phyloP scores from a whole-genome alignment of 225 moss, liverwort and hornwort species.

The Lunularia cruciata region DNA sequence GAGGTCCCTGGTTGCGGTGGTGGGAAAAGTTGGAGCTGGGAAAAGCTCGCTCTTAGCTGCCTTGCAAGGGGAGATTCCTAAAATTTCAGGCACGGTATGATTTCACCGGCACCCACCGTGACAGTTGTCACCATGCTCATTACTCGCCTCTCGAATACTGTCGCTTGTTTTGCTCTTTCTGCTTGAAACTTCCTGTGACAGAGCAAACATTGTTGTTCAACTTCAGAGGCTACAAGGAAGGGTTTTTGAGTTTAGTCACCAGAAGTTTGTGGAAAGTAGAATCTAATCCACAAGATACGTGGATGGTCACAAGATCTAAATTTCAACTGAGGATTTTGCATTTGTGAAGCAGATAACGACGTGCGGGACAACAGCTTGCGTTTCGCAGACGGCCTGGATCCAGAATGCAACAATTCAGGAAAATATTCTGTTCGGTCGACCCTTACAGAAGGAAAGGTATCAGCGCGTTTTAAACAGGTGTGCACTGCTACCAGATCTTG shows the following conservation, averaged over 20 bases:
- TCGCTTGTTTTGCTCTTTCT: too few species aligned
- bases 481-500: conserved; percentile 16
- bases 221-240: too few species aligned
- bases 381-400: conserved; percentile 75
- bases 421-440: conserved; percentile 63
- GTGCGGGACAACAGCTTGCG: conserved; percentile 65
- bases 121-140: too few species aligned
- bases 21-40: conserved; percentile 79
- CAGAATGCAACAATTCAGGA: conserved; percentile 75
- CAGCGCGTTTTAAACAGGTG: not conserved
- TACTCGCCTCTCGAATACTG: too few species aligned
- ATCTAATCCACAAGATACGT: too few species aligned
- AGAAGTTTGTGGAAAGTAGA: too few species aligned
- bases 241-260: too few species aligned
- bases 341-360: conserved; percentile 64
- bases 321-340: too few species aligned
- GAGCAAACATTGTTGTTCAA: too few species aligned
- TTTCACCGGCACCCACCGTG: too few species aligned
- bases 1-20: conserved; percentile 67
- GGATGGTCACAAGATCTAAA: too few species aligned
- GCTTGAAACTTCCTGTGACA: too few species aligned
- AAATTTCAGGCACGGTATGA: conserved; percentile 61
- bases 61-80: conserved; percentile 71
- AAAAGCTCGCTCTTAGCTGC: conserved; percentile 71
- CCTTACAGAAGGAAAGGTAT: conserved; percentile 21